Evolutionary conservation across 306 rosid species (phyloP), one percentile per base, ranked within the genome.

Genomic region (Albizia julibrissin): DNA sequence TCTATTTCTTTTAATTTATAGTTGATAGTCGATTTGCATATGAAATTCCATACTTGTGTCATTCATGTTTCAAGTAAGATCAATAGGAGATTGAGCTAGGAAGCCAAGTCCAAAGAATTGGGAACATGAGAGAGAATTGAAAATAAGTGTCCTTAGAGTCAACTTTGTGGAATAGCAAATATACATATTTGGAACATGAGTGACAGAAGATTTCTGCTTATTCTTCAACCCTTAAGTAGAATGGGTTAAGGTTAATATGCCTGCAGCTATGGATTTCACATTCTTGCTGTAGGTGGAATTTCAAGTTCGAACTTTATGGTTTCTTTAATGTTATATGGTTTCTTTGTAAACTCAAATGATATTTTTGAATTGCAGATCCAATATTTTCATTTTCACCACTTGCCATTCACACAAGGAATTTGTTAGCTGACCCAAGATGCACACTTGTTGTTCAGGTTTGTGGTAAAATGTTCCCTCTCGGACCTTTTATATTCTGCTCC

Each of bases 361-460:
- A 6, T 80, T 83, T 64, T 81, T 85, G 56, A 42, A 82, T 74
- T 81, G 69, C 86, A 96, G 99, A 93, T 89, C 99, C 99, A 65
- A 84, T 96, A 87, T 96, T 96, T 89, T 96, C 98, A 8, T 96
- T 96, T 85, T 96, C 99, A 39, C 98, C 99, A 24, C 87, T 96
- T 79, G 99, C 99, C 84, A 96, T 96, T 84, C 99, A 96, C 87
- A 92, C 99, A 14, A 76, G 99, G 85, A 96, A 96, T 88, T 83
- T 96, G 89, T 85, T 96, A 82, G 97, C 97, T 42, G 91, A 96
- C 81, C 99, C 99, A 69, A 93, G 93, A 87, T 96, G 99, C 90
- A 92, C 98, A 1, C 91, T 96, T 84, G 99, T 96, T 80, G 99
- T 96, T 86, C 99, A 96, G 99, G 99, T 93, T 80, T 70, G 91